Evolutionary conservation across 768 basidiomycete species (phyloP).

Genomic region (Naganishia kalamii): DNA sequence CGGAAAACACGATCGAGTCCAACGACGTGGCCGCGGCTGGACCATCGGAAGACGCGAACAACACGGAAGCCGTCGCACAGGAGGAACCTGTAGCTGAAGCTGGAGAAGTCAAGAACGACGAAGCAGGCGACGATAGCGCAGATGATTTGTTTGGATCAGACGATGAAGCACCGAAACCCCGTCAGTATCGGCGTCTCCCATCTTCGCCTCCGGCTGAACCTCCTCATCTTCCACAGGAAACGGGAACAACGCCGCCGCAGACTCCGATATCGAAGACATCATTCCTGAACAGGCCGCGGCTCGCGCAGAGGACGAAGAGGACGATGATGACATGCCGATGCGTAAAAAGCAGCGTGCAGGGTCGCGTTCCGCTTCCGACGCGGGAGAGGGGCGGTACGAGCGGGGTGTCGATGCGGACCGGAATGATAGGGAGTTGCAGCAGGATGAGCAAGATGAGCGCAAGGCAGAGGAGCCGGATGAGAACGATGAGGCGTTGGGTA

Average conservation of each 20-base stretch:
- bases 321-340: constrained; percentile 42
- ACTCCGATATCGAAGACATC: not conserved
- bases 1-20: not conserved
- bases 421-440: constrained; percentile 52
- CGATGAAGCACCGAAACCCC: constrained; percentile 1
- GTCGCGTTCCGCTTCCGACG: constrained; percentile 40
- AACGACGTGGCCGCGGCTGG: too few relatives aligned
- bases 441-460: constrained; percentile 50
- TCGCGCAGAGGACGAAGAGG: constrained; percentile 46
- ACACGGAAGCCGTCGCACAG: not conserved
- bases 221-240: not conserved
- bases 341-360: constrained; percentile 33
- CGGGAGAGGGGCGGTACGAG: constrained; percentile 35
- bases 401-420: constrained; percentile 46
- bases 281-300: not conserved
- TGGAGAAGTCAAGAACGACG: not conserved
- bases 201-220: not conserved
- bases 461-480: constrained; percentile 38
- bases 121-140: not conserved
- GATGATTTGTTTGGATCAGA: not conserved
- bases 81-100: not conserved
- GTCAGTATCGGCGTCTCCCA: not conserved
- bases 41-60: not conserved
- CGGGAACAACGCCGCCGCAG: not conserved
- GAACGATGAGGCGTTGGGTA: constrained; percentile 55